A percentile compares a stretch with the other conserved stretches of the same genome.
Conservation (phyloP, 805 yeast genomes). For the Metschnikowia hibisci region DNA sequence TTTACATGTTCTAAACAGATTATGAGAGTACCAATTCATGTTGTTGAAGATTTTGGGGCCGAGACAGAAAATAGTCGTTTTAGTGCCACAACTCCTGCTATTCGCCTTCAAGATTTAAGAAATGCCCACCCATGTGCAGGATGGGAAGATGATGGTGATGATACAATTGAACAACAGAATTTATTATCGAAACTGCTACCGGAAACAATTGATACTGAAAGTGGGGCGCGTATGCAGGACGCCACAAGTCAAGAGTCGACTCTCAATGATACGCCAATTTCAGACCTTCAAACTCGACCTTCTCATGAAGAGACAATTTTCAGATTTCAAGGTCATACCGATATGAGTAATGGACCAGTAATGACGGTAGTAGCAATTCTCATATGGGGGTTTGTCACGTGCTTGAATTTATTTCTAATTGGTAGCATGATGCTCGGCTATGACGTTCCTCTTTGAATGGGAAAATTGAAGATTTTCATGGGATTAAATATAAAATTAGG, state of each 20-base stretch:
- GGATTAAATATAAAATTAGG: background rate
- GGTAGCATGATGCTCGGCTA: constrained; percentile 46
- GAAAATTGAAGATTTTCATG: too few species aligned
- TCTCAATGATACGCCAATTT: too few species aligned
- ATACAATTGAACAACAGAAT: constrained; percentile 14
- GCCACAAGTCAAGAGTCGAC: background rate
- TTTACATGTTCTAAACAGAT: constrained; percentile 68
- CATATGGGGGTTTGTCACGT: constrained; percentile 69
- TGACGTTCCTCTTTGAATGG: constrained; percentile 43
- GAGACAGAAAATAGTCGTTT: constrained; percentile 18
- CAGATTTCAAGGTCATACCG: constrained; percentile 42
- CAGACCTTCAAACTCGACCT: too few species aligned
- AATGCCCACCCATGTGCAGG: constrained; percentile 41
- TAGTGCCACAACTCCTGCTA: constrained; percentile 37
- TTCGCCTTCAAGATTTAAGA: constrained; percentile 37
- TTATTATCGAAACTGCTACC: constrained; percentile 10
- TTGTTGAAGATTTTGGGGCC: constrained; percentile 22
- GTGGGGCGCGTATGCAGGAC: background rate
- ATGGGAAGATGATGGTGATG: constrained; percentile 33
- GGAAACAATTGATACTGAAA: background rate
- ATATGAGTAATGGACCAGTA: constrained; percentile 64
- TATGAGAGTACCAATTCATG: constrained; percentile 53
- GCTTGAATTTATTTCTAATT: constrained; percentile 68
- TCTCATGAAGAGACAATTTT: constrained; percentile 22
- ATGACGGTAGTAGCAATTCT: constrained; percentile 52